Conservation (phyloP, 768 basidiomycete genomes). For the Collybiopsis luxurians region DNA sequence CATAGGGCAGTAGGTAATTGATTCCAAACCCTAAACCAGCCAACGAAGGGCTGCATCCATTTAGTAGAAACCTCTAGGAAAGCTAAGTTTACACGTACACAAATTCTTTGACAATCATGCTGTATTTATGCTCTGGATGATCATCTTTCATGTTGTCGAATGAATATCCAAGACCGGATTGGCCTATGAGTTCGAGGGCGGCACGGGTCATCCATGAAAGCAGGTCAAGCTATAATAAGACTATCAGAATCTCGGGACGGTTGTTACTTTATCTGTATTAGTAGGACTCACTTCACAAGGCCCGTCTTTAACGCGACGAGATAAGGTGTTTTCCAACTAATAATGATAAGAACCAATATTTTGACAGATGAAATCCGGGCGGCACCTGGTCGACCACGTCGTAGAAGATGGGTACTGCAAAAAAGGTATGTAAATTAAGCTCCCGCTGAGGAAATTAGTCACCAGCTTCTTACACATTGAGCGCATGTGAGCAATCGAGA, state of each 20-base stretch:
- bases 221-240: slow-evolving; percentile 21
- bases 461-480: slow-evolving; percentile 22
- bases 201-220: slow-evolving; percentile 31
- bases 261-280: no score
- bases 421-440: slow-evolving; percentile 12
- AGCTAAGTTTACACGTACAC: no score
- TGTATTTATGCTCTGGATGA: slow-evolving; percentile 9
- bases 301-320: no score
- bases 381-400: not conserved
- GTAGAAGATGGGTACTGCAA: slow-evolving; percentile 3
- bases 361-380: not conserved
- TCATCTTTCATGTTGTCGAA: slow-evolving; percentile 29
- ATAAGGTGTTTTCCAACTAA: not conserved
- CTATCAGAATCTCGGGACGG: not conserved
- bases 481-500: slow-evolving; percentile 30
- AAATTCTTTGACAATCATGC: slow-evolving; percentile 10
- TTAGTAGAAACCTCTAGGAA: not conserved
- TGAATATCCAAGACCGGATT: slow-evolving; percentile 33
- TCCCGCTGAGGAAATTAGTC: slow-evolving; percentile 22
- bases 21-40: slow-evolving; percentile 4
- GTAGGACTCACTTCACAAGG: not conserved
- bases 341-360: not conserved
- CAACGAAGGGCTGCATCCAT: no score
- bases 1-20: slow-evolving; percentile 18
- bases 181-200: slow-evolving; percentile 35